Conservation (phyloP, 78 protist genomes). For the Diacronema lutheri region DNA sequence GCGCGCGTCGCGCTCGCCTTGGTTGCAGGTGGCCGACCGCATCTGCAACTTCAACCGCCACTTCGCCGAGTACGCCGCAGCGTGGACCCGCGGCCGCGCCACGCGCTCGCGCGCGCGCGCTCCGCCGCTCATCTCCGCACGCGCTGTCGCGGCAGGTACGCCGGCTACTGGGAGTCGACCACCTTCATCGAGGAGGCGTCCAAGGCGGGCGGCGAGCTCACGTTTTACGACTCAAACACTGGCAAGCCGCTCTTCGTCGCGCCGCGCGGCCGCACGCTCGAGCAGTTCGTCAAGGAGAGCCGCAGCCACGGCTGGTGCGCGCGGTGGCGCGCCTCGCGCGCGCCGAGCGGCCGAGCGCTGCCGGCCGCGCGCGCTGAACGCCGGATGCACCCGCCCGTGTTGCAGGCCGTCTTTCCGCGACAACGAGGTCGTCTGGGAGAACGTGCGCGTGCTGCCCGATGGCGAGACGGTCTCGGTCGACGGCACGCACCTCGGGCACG, state of each 20-base stretch:
- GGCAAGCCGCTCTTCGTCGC: slow-evolving; percentile 30
- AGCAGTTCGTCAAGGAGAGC: background rate
- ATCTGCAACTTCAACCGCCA: slow-evolving; percentile 51
- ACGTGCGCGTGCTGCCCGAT: slow-evolving; percentile 11
- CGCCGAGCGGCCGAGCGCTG: too few relatives aligned
- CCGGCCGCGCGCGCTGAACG: too few relatives aligned
- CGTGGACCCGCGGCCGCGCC: too few relatives aligned
- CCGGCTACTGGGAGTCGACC: background rate
- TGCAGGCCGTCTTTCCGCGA: slow-evolving; percentile 48
- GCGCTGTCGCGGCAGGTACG: background rate
- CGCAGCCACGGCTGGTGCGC: slow-evolving; percentile 46
- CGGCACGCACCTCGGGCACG: slow-evolving; percentile 39
- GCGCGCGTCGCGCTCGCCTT: too few relatives aligned
- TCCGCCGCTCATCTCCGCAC: too few relatives aligned
- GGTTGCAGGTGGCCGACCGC: too few relatives aligned
- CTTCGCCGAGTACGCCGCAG: slow-evolving; percentile 36
- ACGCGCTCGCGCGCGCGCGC: background rate
- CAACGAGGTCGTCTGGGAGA: slow-evolving; percentile 39
- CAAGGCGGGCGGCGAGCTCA: background rate
- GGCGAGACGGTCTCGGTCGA: slow-evolving; percentile 29
- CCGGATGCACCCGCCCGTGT: too few relatives aligned
- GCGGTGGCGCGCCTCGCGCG: too few relatives aligned
- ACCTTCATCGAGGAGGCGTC: background rate
- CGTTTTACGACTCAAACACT: slow-evolving; percentile 31
- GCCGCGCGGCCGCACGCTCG: slow-evolving; percentile 34